Percentiles rank a stretch among this genome's conserved stretches.
Conservation (phyloP, 2,329 filamentous ascomycete species). For the Rosellinia necatrix region DNA sequence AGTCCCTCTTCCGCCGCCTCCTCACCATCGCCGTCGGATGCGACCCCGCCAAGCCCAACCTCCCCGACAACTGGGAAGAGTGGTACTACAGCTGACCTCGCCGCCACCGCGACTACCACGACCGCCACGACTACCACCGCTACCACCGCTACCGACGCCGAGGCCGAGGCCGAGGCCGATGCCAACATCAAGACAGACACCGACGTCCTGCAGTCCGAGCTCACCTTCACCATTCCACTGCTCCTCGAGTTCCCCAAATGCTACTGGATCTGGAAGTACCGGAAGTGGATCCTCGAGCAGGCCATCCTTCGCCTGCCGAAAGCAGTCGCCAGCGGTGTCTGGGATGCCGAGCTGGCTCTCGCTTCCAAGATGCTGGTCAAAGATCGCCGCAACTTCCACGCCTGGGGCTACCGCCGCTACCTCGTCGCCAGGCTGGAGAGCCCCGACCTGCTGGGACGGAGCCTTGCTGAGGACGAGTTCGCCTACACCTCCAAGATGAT, state of each 20-base stretch:
- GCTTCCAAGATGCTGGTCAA: slow-evolving; percentile 85
- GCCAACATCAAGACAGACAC: slow-evolving; percentile 45
- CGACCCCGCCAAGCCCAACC: slow-evolving; percentile 53
- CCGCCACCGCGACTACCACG: too few relatives aligned
- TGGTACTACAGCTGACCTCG: slow-evolving; percentile 55
- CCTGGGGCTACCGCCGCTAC: slow-evolving; percentile 87
- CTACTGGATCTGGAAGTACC: slow-evolving; percentile 99
- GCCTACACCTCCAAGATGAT: slow-evolving; percentile 92
- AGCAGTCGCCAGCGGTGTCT: slow-evolving; percentile 65
- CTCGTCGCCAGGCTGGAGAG: slow-evolving; percentile 79
- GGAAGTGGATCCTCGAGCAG: slow-evolving; percentile 80
- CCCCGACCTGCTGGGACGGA: slow-evolving; percentile 53
- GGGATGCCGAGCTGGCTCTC: slow-evolving; percentile 82
- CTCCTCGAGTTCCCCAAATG: slow-evolving; percentile 90
- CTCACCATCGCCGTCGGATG: slow-evolving; percentile 56
- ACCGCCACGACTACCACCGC: too few relatives aligned
- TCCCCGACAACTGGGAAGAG: slow-evolving; percentile 58
- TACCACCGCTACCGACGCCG: slow-evolving; percentile 41
- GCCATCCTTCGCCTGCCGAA: slow-evolving; percentile 66
- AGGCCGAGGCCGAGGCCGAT: slow-evolving; percentile 35
- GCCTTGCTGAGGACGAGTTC: slow-evolving; percentile 80
- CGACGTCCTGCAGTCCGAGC: slow-evolving; percentile 70
- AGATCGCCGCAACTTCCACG: slow-evolving; percentile 93
- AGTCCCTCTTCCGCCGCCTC: slow-evolving; percentile 68
- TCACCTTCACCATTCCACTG: slow-evolving; percentile 82